phyloP scores from a whole-genome alignment of 2,329 filamentous ascomycete genomes.

The Monosporascus sp. region DNA sequence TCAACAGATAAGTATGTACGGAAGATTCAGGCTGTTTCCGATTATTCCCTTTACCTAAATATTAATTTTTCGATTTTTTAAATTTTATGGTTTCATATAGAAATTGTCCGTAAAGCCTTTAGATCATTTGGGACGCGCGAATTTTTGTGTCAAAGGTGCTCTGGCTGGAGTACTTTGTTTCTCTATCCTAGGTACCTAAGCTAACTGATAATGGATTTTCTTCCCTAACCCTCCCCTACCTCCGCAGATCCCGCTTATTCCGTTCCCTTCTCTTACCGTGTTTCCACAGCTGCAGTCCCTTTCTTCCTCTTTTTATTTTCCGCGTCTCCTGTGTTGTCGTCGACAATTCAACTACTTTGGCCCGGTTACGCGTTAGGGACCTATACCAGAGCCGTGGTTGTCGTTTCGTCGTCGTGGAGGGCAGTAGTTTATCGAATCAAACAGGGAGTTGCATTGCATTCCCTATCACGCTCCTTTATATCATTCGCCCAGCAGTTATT shows the following conservation, averaged over 20 bases:
- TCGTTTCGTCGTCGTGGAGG: neutral
- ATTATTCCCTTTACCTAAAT: too few species aligned
- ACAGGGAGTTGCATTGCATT: neutral
- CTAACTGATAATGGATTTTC: neutral
- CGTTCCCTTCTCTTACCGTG: constrained; percentile 1
- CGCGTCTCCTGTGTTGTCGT: neutral
- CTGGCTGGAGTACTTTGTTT: too few species aligned
- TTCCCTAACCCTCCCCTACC: neutral
- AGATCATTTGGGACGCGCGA: too few species aligned
- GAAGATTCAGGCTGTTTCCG: too few species aligned
- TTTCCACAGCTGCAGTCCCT: neutral
- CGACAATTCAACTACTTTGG: neutral
- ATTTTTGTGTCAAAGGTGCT: too few species aligned
- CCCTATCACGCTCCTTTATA: neutral
- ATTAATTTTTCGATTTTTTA: too few species aligned
- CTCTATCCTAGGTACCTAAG: too few species aligned
- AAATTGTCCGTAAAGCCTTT: too few species aligned
- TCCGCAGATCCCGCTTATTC: neutral
- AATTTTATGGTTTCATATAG: too few species aligned
- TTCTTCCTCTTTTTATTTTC: constrained; percentile 1
- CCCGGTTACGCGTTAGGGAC: neutral
- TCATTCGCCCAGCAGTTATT: neutral
- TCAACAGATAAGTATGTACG: too few species aligned
- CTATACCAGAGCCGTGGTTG: neutral
- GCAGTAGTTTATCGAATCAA: neutral